Evolutionary conservation across 2,329 filamentous ascomycete species (phyloP), one percentile per base, ranked within the genome.

Genomic region (Colletotrichum simmondsii): DNA sequence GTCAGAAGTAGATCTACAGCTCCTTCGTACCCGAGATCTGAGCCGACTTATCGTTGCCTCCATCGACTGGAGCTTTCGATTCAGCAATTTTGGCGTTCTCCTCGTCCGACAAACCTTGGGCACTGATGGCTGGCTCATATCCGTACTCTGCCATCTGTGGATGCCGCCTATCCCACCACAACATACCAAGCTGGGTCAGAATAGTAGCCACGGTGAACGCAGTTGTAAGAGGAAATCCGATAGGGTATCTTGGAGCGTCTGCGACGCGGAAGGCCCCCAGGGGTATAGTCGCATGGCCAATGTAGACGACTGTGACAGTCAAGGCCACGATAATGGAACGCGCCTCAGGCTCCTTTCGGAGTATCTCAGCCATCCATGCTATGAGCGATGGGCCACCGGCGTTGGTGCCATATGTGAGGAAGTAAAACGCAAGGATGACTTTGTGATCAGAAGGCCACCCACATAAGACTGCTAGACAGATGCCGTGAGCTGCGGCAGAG

Each of bases 241-340:
- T 77, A 0, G 81, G 81, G 49, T 83, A 83, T 3, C 74, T 72
- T 0, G 82, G 81, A 1, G 81, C 77, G 56, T 84, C 82, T 0
- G 77, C 75, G 0, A 82, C 81, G 24, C 79, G 78, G 65, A 81
- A 84, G 0, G 80, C 81, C 0, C 82, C 77, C 32, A 84, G 76
- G 0, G 82, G 82, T 4, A 83, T 83, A 0, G 82, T 84, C 2
- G 82, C 82, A 19, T 84, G 82, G 0, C 82, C 82, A 2, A 82
- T 73, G 35, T 84, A 84, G 1, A 83, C 81, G 3, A 84, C 71
- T 7, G 80, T 84, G n/a, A 84, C 80, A 0, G 81, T 82, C 7
- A 83, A 57, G 0, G 80, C 82, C 11, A 83, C 81, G 6, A 83
- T 75, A 26, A 83, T 80, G 1, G 81, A 78, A 11, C 81, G 76